Evolutionary conservation across 805 yeast species (phyloP).

Genomic region (Nakazawaea holstii): DNA sequence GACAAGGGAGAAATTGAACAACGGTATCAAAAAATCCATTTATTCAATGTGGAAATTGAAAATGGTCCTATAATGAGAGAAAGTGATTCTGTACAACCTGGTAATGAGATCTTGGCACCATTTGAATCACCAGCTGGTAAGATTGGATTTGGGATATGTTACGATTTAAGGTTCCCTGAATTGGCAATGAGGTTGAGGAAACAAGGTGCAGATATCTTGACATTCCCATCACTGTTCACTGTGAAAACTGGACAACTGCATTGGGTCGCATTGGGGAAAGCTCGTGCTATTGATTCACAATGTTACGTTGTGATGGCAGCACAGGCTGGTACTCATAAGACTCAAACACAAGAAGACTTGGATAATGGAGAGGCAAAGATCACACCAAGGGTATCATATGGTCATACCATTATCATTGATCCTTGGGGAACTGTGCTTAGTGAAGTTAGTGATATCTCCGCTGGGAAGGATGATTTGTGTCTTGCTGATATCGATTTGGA

Average conservation of each 20-base stretch:
- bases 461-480: constrained; percentile 34
- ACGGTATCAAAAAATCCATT: constrained; percentile 78
- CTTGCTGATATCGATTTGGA: constrained; percentile 64
- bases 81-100: constrained; percentile 79
- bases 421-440: constrained; percentile 87
- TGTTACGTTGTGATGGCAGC: constrained; percentile 86
- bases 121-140: constrained; percentile 56
- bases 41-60: constrained; percentile 81
- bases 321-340: constrained; percentile 74
- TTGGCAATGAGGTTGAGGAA: constrained; percentile 58
- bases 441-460: constrained; percentile 39
- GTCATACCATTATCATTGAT: constrained; percentile 80
- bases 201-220: constrained; percentile 68
- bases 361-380: constrained; percentile 20
- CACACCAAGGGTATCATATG: constrained; percentile 68
- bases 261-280: constrained; percentile 75
- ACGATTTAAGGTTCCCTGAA: constrained; percentile 87
- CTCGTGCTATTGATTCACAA: constrained; percentile 88
- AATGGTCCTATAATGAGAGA: constrained; percentile 81
- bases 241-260: constrained; percentile 88
- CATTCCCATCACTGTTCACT: constrained; percentile 92
- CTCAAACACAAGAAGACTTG: constrained; percentile 33
- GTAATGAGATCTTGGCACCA: constrained; percentile 47
- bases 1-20: constrained; percentile 59
- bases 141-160: constrained; percentile 73